Evolutionary conservation across 768 basidiomycete species (phyloP).

Genomic region (Lyophyllum shimeji): DNA sequence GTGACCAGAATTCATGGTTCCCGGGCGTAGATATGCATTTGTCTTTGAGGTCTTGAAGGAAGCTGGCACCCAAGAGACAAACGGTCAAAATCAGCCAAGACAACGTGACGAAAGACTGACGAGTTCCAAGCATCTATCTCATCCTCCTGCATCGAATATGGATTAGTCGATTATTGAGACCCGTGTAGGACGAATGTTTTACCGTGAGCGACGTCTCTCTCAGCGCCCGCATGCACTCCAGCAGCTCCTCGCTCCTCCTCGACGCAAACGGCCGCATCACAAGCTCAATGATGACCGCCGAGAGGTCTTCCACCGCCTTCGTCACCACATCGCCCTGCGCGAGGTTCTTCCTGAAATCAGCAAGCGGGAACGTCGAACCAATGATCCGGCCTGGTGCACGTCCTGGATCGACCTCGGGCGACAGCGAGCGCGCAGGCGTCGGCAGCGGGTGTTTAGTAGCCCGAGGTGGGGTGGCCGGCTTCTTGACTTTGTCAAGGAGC

Average conservation of each 20-base stretch:
- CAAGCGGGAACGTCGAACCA: constrained; percentile 68
- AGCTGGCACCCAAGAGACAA: constrained; percentile 37
- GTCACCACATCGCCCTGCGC: constrained; percentile 75
- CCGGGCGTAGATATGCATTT: constrained; percentile 56
- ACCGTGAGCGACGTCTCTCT: constrained; percentile 68
- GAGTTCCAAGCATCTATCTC: constrained; percentile 82
- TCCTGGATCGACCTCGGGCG: constrained; percentile 43
- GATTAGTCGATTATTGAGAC: neutral
- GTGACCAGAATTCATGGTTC: constrained; percentile 68
- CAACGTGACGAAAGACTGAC: constrained; percentile 34
- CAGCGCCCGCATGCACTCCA: constrained; percentile 70
- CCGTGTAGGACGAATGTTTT: constrained; percentile 16
- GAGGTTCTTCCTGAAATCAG: constrained; percentile 74
- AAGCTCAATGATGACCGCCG: constrained; percentile 67
- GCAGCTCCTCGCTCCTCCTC: constrained; percentile 64
- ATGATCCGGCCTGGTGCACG: constrained; percentile 74
- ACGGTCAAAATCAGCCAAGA: neutral
- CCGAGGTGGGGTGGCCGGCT: constrained; percentile 19
- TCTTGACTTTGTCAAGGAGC: constrained; percentile 23
- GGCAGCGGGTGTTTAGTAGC: constrained; percentile 35
- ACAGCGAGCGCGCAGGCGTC: constrained; percentile 55
- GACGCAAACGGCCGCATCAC: constrained; percentile 69
- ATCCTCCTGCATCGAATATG: constrained; percentile 53
- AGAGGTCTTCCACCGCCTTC: constrained; percentile 84
- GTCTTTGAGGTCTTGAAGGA: constrained; percentile 56